Base-by-base conservation (phyloP, 371 early-diverging fungal genomes). In the Rhizomucor miehei region DNA sequence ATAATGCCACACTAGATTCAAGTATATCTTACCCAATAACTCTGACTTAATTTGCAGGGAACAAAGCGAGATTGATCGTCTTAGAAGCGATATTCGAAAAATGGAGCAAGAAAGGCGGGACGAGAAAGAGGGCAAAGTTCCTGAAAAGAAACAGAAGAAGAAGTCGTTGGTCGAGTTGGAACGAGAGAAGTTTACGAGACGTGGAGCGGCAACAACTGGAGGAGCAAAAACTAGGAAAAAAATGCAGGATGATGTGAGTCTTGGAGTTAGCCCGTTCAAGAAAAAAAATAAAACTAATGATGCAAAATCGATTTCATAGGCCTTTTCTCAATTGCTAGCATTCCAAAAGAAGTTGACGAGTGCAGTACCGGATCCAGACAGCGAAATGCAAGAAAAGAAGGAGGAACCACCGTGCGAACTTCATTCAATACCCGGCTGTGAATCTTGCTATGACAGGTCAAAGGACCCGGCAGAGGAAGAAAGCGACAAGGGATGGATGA, bases 401-500 rank as follows among this genome's bases (percentile, higher is more conserved):
- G 61, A 71, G 16, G 29, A 58, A 24, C 72, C 73, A 10, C 67
- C 69, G 1, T 88, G 90, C 54, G 43, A 72, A 46, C 60, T 89
- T 10, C 89, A 89, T 56, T 79, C 75, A 1, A 71, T 89, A 14
- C 81, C 84, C 1, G 67, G 66, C 6, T 90, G 89, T 59, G 79
- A 82, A 50, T 87, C 90, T 6, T 90, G 90, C 56, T 55, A 65
- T 25, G 60, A 63, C 52, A 39, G 39, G 5, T 53, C 37, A 24
- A 12, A 34, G 39, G 47, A 48, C 5, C 44, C 34, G 17, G 52
- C n/a, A 21, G 60, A 63, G 1, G 77, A 70, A 1, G 62, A 71
- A 6, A 63, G 57, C 0, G 82, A 80, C 37, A 62, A 79, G 39
- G 86, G 78, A 14, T 91, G 91, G 91, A 73, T 91, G 58, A 65